Evolutionary conservation across 495 filamentous ascomycete genomes (phyloP).

Genomic region (Aspergillus coremiiformis): DNA sequence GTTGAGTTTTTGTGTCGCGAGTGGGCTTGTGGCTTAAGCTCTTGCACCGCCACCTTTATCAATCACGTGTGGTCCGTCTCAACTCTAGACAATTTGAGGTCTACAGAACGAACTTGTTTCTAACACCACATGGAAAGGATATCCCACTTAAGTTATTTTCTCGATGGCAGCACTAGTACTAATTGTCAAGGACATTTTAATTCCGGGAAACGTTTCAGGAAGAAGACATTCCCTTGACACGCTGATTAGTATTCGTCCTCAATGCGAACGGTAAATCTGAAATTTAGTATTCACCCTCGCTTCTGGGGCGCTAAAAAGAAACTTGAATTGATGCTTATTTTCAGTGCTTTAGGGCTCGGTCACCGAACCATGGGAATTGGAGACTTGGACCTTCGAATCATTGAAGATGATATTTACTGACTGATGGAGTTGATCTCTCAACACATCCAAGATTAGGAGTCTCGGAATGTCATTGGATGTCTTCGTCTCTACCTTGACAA

Average conservation of each 20-base stretch:
- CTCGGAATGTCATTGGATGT: constrained; percentile 2
- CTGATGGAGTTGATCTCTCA: neutral
- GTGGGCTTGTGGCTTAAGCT: constrained; percentile 28
- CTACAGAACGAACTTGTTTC: no score
- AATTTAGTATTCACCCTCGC: neutral
- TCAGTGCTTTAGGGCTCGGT: neutral
- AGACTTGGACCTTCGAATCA: constrained; percentile 1
- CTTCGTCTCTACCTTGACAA: neutral
- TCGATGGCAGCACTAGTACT: no score
- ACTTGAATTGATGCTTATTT: neutral
- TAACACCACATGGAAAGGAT: no score
- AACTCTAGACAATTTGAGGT: no score
- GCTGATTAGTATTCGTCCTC: no score
- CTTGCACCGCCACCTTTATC: constrained; percentile 31
- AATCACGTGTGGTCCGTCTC: no score
- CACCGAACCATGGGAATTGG: constrained; percentile 5
- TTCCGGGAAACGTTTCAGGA: no score
- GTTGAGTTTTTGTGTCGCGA: constrained; percentile 41
- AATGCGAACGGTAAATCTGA: no score
- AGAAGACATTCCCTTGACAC: no score
- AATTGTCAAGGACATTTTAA: no score
- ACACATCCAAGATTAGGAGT: neutral
- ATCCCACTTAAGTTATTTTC: no score
- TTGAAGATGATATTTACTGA: neutral
- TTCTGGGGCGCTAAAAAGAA: neutral